Percentiles rank a stretch among this genome's conserved stretches.
Conservation (phyloP, 495 filamentous ascomycete genomes). For the Cetradonia linearis region DNA sequence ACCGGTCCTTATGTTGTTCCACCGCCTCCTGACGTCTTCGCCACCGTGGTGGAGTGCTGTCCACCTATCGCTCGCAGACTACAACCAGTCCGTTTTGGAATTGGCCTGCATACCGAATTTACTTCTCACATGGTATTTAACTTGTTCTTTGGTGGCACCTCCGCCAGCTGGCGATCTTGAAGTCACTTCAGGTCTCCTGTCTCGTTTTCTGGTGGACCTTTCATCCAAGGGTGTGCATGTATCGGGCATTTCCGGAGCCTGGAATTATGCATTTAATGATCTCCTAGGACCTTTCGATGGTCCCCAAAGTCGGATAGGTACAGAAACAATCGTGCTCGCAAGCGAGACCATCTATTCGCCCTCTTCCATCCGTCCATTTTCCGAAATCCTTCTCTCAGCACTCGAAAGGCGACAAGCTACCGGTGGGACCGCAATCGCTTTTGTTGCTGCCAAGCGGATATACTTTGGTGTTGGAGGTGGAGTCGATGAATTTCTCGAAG, state of each 20-base stretch:
- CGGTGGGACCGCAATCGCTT: slow-evolving; percentile 43
- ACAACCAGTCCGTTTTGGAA: slow-evolving; percentile 75
- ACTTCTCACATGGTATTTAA: slow-evolving; percentile 65
- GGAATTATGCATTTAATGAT: slow-evolving; percentile 59
- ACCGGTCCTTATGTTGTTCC: slow-evolving; percentile 68
- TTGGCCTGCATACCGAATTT: slow-evolving; percentile 86
- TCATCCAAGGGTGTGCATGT: slow-evolving; percentile 46
- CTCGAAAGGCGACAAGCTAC: slow-evolving; percentile 40
- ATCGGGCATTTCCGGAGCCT: slow-evolving; percentile 72
- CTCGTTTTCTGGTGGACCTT: slow-evolving; percentile 52
- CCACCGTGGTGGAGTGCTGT: slow-evolving; percentile 28
- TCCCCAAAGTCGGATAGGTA: slow-evolving; percentile 5
- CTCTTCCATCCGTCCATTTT: slow-evolving; percentile 59
- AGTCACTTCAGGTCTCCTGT: slow-evolving; percentile 52
- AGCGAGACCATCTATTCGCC: slow-evolving; percentile 96
- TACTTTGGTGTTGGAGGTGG: slow-evolving; percentile 97
- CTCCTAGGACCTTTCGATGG: slow-evolving; percentile 35
- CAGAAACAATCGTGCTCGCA: slow-evolving; percentile 53
- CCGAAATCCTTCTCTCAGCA: slow-evolving; percentile 56
- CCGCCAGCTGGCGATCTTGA: slow-evolving; percentile 54
- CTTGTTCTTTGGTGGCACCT: slow-evolving; percentile 24
- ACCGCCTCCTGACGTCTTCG: slow-evolving; percentile 46
- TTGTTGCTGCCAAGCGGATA: slow-evolving; percentile 85
- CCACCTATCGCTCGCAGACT: slow-evolving; percentile 72
- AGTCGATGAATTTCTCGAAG: slow-evolving; percentile 72